Evolutionary conservation across 2,329 filamentous ascomycete species (phyloP).

Genomic region (Corynespora cassiicola): DNA sequence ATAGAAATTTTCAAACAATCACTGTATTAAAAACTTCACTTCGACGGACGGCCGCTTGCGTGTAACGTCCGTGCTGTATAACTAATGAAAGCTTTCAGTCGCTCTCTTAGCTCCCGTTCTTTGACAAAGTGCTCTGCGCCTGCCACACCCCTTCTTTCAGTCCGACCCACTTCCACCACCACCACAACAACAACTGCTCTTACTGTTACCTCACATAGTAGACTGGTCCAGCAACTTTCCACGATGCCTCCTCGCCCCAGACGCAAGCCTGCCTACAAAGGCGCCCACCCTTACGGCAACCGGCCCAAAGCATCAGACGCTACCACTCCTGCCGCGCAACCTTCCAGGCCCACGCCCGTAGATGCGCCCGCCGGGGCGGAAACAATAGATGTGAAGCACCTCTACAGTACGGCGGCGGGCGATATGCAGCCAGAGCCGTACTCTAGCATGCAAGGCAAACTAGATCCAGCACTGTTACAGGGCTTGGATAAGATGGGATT

Average conservation of each 20-base stretch:
- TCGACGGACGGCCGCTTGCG: constrained; percentile 8
- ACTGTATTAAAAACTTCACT: no score
- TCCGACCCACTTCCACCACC: constrained; percentile 16
- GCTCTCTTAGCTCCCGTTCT: constrained; percentile 25
- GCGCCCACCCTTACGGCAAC: neutral
- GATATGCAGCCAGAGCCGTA: constrained; percentile 31
- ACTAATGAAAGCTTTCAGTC: constrained; percentile 32
- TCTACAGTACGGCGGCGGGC: constrained; percentile 30
- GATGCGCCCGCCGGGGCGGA: neutral
- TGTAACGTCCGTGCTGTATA: constrained; percentile 29
- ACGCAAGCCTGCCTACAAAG: constrained; percentile 17
- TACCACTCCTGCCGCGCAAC: constrained; percentile 1
- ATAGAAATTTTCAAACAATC: no score
- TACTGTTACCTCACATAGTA: neutral
- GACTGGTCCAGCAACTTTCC: constrained; percentile 2
- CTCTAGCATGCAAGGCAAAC: constrained; percentile 29
- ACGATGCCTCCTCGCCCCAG: constrained; percentile 31
- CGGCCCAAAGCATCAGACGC: no score
- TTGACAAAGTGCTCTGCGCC: constrained; percentile 22
- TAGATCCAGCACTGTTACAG: constrained; percentile 35
- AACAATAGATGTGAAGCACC: constrained; percentile 25
- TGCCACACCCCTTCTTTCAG: constrained; percentile 19
- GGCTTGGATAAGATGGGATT: constrained; percentile 46
- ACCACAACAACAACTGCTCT: constrained; percentile 16
- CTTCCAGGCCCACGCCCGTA: neutral